Conservation (phyloP, 306 rosid genomes). For the Cucurbita maxima region DNA sequence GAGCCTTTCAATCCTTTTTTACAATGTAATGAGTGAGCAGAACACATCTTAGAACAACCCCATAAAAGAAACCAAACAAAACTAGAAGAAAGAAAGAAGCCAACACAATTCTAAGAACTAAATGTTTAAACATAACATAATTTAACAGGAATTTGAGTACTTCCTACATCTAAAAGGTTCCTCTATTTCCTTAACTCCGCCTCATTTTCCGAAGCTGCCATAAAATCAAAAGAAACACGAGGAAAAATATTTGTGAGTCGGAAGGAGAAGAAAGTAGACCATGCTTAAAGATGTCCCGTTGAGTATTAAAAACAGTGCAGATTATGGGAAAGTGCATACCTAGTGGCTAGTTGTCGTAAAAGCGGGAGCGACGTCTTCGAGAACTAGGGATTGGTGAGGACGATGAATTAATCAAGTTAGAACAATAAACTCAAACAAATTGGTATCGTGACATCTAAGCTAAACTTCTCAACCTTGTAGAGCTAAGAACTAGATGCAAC, state of each 20-base stretch:
- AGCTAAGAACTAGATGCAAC: not conserved
- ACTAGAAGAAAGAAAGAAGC: not conserved
- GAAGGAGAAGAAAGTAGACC: not conserved
- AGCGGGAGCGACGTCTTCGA: constrained; percentile 62
- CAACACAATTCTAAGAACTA: not conserved
- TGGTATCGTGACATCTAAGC: not conserved
- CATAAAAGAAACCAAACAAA: constrained; percentile 1
- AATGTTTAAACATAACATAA: not conserved
- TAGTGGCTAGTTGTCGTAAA: constrained; percentile 69
- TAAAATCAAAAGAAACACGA: not conserved
- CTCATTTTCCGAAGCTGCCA: not conserved
- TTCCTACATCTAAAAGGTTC: not conserved
- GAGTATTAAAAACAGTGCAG: not conserved
- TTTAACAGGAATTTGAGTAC: not conserved
- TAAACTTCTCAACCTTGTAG: not conserved
- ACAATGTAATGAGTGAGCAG: not conserved
- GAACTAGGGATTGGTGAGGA: constrained; percentile 39
- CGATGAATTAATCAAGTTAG: constrained; percentile 4
- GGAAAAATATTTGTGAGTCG: not conserved
- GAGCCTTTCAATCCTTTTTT: not conserved
- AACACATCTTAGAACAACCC: not conserved
- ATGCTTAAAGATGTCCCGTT: not conserved
- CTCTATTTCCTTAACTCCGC: constrained; percentile 6
- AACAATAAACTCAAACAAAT: not conserved
- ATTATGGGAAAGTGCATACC: constrained; percentile 31